Conservation (phyloP, 106 monocot genomes). For the Gastrodia elata region DNA sequence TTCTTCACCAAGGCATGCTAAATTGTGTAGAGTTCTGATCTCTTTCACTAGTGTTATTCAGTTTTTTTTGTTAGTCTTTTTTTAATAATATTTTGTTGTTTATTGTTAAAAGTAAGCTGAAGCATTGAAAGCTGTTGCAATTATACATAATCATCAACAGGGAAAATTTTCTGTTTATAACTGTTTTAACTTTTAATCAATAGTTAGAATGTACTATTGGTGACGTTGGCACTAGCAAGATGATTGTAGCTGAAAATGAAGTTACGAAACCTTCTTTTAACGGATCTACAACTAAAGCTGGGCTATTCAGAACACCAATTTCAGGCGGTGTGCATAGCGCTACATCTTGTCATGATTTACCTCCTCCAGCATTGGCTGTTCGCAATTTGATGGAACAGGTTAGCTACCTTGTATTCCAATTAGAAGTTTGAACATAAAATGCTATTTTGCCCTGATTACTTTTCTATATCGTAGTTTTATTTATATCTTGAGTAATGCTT, state of each 20-base stretch:
- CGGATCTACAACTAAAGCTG: constrained; percentile 38
- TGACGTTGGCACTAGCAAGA: not conserved
- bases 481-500: not conserved
- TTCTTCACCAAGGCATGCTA: not conserved
- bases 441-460: not conserved
- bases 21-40: not conserved
- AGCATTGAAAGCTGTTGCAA: not conserved
- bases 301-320: constrained; percentile 64
- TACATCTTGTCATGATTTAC: constrained; percentile 64
- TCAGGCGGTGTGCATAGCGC: constrained; percentile 78
- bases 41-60: no score
- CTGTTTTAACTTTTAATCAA: not conserved
- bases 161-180: not conserved
- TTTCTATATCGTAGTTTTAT: not conserved
- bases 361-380: constrained; percentile 65
- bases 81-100: not conserved
- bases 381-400: constrained; percentile 82
- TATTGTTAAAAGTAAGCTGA: not conserved
- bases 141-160: not conserved
- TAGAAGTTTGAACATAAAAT: not conserved
- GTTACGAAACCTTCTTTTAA: not conserved
- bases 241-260: not conserved
- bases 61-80: not conserved
- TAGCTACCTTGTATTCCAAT: not conserved
- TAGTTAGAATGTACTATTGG: not conserved